Evolutionary conservation across 2,329 filamentous ascomycete genomes (phyloP).

Genomic region (Moelleriella libera): DNA sequence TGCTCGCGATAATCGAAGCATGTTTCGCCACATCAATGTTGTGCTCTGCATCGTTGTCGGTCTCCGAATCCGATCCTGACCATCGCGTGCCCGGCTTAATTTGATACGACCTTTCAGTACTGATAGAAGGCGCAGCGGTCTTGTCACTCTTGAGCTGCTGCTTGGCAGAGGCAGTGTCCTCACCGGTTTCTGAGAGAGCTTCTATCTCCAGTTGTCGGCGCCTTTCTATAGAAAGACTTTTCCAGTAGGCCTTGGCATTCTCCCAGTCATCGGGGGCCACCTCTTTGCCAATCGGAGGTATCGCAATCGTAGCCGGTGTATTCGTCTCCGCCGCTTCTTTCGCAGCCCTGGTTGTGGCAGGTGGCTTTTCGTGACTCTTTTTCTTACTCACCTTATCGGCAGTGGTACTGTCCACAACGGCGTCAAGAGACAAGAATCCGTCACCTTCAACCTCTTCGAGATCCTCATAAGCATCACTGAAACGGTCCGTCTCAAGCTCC

Average conservation of each 20-base stretch:
- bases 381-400: conserved; percentile 11
- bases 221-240: conserved; percentile 46
- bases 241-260: conserved; percentile 56
- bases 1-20: neutral
- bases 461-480: conserved; percentile 68
- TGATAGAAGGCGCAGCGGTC: conserved; percentile 2
- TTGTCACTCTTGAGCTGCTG: conserved; percentile 13
- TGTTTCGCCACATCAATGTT: conserved; percentile 2
- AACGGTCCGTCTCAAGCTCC: conserved; percentile 43
- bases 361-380: conserved; percentile 4
- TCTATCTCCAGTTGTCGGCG: conserved; percentile 47
- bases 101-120: conserved; percentile 21
- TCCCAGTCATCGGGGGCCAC: conserved; percentile 43
- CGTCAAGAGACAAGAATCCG: conserved; percentile 60
- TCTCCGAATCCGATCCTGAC: conserved; percentile 7
- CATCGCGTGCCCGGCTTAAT: conserved; percentile 20
- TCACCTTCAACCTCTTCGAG: conserved; percentile 48
- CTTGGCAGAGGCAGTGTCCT: conserved; percentile 23
- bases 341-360: neutral
- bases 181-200: conserved; percentile 36
- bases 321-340: neutral
- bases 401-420: conserved; percentile 50
- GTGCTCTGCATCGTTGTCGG: neutral
- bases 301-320: neutral
- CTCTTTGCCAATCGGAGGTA: neutral